Base-by-base conservation (phyloP, 2,329 filamentous ascomycete species). In the Fusarium austroafricanum region DNA sequence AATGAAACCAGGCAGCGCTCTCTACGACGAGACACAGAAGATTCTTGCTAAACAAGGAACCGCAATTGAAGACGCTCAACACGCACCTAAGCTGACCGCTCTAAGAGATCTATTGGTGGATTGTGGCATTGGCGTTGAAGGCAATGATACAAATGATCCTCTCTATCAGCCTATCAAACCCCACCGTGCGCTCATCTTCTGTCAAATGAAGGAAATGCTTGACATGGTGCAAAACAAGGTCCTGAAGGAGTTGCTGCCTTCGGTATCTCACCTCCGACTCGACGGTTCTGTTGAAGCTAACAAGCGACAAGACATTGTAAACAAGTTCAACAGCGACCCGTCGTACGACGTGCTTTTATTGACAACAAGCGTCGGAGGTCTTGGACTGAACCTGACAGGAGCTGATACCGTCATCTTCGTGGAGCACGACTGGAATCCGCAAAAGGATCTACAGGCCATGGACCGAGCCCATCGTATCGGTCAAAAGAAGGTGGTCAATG, bases 191-290 rank as follows among this genome's bases (percentile, higher is more conserved):
- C 87, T 99, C 28, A 92, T 99, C 71, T 99, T 99, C 84, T 99
- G 96, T 75, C 96, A 99, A 78, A 97, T 99, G 93, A 99, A 99
- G 81, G 96, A 99, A 79, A 99, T 99, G 96, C 86, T 99, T 23
- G 96, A 99, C 79, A 98, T 99, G 88, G 96, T 99, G 4, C 94
- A 98, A 77, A 93, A 92, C 73, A 94, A 95, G 59, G 96, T 99
- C 2, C 82, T 99, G 38, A 93, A 93, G 78, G 91, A 92, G 75
- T 86, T 98, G 80, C 86, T 99, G n/a, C 96, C 96, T 2, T 92
- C 91, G 0, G 94, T 97, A 8, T 96, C 96, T 37, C 97, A 91
- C 76, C 87, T 98, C 59, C 92, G 96, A n/a, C 88, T 99, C 33
- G 96, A 99, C 73, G 96, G 96, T 31, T 90, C 90, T 9, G 94